Conservation (phyloP, 768 basidiomycete genomes). For the Amanita rubescens region DNA sequence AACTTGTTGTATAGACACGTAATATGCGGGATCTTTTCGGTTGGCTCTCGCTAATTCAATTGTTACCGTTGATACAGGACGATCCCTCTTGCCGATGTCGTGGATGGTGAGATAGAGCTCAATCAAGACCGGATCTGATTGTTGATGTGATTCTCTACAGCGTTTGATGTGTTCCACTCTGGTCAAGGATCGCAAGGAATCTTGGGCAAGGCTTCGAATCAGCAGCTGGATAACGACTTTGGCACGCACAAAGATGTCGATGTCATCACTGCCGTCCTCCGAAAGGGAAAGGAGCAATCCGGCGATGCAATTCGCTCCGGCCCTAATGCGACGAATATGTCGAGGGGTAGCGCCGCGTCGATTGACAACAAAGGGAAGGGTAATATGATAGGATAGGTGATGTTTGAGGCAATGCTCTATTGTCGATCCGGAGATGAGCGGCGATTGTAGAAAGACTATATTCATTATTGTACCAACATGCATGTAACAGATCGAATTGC, state of each 20-base stretch:
- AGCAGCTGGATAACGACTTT: constrained; percentile 74
- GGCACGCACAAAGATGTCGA: constrained; percentile 58
- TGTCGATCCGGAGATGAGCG: not conserved
- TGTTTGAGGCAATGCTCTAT: not conserved
- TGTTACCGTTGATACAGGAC: constrained; percentile 34
- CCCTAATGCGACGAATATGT: constrained; percentile 15
- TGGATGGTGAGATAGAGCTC: constrained; percentile 56
- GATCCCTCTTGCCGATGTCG: constrained; percentile 65
- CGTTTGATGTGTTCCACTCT: constrained; percentile 66
- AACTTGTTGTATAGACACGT: constrained; percentile 68
- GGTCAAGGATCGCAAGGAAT: constrained; percentile 73
- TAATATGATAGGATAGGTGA: not conserved
- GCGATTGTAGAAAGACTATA: not conserved
- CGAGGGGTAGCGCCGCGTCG: constrained; percentile 25
- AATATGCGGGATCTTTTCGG: constrained; percentile 18
- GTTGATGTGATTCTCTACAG: constrained; percentile 25
- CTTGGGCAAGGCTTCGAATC: constrained; percentile 68
- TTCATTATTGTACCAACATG: not conserved
- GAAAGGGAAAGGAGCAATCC: constrained; percentile 54
- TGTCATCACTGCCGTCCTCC: constrained; percentile 49
- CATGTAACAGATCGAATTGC: not conserved
- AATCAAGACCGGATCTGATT: not conserved
- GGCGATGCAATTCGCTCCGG: constrained; percentile 30
- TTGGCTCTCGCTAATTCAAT: constrained; percentile 1
- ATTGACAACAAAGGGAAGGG: constrained; percentile 36